Conservation (phyloP, 2,329 filamentous ascomycete genomes). For the Chaetomiaceae sp. region DNA sequence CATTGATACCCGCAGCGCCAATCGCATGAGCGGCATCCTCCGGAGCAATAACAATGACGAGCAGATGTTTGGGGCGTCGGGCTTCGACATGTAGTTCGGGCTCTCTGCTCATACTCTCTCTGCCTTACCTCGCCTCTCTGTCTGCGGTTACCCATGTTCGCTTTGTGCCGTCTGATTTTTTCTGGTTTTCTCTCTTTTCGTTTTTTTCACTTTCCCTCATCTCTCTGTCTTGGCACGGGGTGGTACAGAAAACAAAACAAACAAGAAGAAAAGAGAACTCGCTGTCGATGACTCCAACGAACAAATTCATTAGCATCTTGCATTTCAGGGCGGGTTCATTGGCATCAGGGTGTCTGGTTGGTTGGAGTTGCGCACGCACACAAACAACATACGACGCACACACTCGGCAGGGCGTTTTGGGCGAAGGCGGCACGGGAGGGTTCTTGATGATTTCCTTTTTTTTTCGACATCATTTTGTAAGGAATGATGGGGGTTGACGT, state of each 20-base stretch:
- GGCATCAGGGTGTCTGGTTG: slow-evolving; percentile 17
- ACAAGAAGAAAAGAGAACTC: slow-evolving; percentile 17
- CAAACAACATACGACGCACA: slow-evolving; percentile 7
- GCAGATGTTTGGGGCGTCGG: slow-evolving; percentile 56
- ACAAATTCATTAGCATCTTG: slow-evolving; percentile 26
- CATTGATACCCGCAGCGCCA: slow-evolving; percentile 45
- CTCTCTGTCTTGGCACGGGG: slow-evolving; percentile 8
- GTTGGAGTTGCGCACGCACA: slow-evolving; percentile 3
- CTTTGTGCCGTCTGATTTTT: slow-evolving; percentile 3
- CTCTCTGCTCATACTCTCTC: not conserved
- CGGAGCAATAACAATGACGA: slow-evolving; percentile 55
- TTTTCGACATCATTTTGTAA: slow-evolving; percentile 10
- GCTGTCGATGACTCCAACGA: slow-evolving; percentile 22
- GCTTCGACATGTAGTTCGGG: slow-evolving; percentile 56
- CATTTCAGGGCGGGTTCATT: slow-evolving; percentile 25
- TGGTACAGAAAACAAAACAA: slow-evolving; percentile 18
- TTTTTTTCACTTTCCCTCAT: slow-evolving; percentile 5
- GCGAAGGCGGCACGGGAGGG: slow-evolving; percentile 4
- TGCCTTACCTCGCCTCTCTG: not conserved
- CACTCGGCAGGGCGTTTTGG: slow-evolving; percentile 23
- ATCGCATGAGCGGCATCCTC: slow-evolving; percentile 61
- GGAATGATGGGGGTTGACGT: slow-evolving; percentile 14
- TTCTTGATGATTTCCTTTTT: slow-evolving; percentile 7
- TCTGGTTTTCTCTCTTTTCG: not conserved
- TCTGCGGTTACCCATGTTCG: not conserved